Base-by-base conservation (phyloP, 805 yeast species). In the Kurtzmaniella cleridarum region DNA sequence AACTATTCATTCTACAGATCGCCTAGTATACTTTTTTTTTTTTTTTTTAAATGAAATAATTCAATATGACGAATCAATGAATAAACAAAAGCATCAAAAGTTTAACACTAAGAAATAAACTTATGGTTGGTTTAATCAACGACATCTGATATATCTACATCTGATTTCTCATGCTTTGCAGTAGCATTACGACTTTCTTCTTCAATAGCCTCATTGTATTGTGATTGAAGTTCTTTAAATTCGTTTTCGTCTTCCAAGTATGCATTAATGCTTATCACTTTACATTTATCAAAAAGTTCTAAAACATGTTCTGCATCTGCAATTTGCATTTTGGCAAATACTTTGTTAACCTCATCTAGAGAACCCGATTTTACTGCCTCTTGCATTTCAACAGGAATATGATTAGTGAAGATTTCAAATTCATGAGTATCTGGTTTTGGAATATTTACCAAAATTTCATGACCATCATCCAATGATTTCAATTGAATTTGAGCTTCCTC, bases 401-500 rank as follows among this genome's bases (percentile, higher is more conserved):
- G 62, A 14, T 74, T 60, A 26, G 54, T 49, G 57, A 89, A 85
- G 3, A 73, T 62, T 40, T 76, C 75, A 54, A 74, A 81, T 38
- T 75, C 78, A 3, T 73, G 62, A 3, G 75, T 71, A n/a, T 74
- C 75, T 38, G 63, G 62, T 44, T 68, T 62, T 5, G 96, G 96
- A 12, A 86, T 62, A 41, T 71, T 74, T 11, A 91, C 87, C 35
- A 77, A 71, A 32, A 91, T 69, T 58, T 83, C 81, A 2, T 89
- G 77, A 42, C 80, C 73, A 31, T 93, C 95, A 60, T 91, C 98
- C 42, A 90, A 73, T 0, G 96, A 79, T 54, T 85, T 85, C 55
- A 91, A 70, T 63, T 91, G 98, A 48, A 91, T 89, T 43, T 83
- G 79, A 41, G 81, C 91, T 36, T 80, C 91, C 34, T 79, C 90